Conservation (phyloP, 164 flowering plant species). For the Aristolochia californica region DNA sequence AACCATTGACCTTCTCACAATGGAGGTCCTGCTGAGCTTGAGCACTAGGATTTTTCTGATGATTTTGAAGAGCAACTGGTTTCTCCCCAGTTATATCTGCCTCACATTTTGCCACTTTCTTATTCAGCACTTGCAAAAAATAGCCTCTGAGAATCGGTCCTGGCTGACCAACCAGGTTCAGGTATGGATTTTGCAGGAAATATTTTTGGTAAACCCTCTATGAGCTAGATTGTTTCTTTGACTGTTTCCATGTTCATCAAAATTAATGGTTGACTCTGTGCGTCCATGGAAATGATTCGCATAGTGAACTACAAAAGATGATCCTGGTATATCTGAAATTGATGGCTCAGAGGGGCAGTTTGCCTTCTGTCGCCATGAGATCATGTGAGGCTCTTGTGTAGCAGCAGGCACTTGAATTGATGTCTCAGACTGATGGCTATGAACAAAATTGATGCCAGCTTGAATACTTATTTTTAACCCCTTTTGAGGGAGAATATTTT, state of each 20-base stretch:
- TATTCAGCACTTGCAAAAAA: slow-evolving; percentile 24
- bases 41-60: slow-evolving; percentile 7
- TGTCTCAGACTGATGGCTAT: slow-evolving; percentile 7
- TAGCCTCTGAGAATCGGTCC: slow-evolving; percentile 32
- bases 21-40: not conserved
- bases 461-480: slow-evolving; percentile 8
- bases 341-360: slow-evolving; percentile 10
- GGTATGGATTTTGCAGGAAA: slow-evolving; percentile 8
- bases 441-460: slow-evolving; percentile 13
- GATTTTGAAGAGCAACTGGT: slow-evolving; percentile 12
- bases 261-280: slow-evolving; percentile 14
- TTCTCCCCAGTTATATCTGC: slow-evolving; percentile 9
- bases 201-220: slow-evolving; percentile 16
- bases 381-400: slow-evolving; percentile 14
- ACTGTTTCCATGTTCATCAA: slow-evolving; percentile 16
- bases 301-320: slow-evolving; percentile 11
- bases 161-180: slow-evolving; percentile 16
- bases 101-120: slow-evolving; percentile 31
- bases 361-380: slow-evolving; percentile 20
- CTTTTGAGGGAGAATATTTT: slow-evolving; percentile 3
- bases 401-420: slow-evolving; percentile 3
- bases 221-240: slow-evolving; percentile 6
- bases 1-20: too few relatives aligned
- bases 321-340: slow-evolving; percentile 9
- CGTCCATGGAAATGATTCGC: slow-evolving; percentile 13